Conservation (phyloP, 306 rosid genomes). For the Quercus variabilis region DNA sequence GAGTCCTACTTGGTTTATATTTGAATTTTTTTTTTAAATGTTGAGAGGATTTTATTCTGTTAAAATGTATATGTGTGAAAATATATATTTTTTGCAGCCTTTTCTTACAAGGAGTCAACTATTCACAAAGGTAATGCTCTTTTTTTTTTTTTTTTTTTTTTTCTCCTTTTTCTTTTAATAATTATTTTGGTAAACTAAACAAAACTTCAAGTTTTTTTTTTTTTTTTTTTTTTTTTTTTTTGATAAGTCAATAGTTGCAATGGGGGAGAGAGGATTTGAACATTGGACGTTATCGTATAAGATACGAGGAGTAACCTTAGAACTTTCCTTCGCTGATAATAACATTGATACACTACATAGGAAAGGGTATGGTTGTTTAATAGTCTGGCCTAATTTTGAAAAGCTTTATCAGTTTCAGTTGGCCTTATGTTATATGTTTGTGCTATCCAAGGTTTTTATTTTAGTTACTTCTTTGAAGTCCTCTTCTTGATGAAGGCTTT, state of each 20-base stretch:
- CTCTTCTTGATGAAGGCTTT: background rate
- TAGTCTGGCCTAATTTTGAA: background rate
- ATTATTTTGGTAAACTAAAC: too few species aligned
- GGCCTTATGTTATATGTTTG: background rate
- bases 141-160: background rate
- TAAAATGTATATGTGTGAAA: too few species aligned
- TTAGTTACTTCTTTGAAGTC: background rate
- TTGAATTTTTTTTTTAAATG: background rate
- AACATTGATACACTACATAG: background rate
- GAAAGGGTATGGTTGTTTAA: background rate
- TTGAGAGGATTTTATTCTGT: constrained; percentile 16
- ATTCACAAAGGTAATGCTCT: constrained; percentile 64
- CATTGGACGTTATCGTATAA: too few species aligned
- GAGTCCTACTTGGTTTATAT: constrained; percentile 11
- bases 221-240: too few species aligned
- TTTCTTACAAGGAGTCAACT: constrained; percentile 73
- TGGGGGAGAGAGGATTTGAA: too few species aligned
- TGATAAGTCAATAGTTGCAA: too few species aligned
- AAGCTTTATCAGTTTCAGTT: background rate
- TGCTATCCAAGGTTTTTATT: too few species aligned
- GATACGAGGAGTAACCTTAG: too few species aligned
- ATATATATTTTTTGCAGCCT: constrained; percentile 72
- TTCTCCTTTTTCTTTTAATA: too few species aligned
- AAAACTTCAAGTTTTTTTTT: too few species aligned
- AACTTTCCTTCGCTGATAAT: too few species aligned